phyloP scores from a whole-genome alignment of 2,329 filamentous ascomycete species.

The Ophioceras dolichostomum region DNA sequence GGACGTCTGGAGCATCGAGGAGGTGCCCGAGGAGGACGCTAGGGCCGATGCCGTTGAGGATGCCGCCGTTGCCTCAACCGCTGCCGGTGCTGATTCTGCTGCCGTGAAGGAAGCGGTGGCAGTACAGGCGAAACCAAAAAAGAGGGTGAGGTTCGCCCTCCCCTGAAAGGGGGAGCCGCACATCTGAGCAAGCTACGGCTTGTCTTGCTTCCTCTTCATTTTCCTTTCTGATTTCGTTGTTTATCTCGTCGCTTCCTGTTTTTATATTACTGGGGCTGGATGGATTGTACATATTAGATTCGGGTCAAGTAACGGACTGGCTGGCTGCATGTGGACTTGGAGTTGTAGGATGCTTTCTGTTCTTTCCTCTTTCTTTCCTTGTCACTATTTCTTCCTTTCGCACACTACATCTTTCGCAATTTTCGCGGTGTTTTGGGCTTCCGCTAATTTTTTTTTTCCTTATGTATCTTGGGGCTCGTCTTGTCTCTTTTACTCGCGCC shows the following conservation, averaged over 20 bases:
- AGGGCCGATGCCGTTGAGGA: too few relatives aligned
- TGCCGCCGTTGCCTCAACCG: too few relatives aligned
- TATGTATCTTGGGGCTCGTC: too few relatives aligned
- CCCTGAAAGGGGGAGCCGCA: slow-evolving; percentile 23
- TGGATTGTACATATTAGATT: too few relatives aligned
- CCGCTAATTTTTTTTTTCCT: too few relatives aligned
- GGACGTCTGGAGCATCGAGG: slow-evolving; percentile 47
- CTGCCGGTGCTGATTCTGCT: too few relatives aligned
- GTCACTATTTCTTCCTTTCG: not conserved
- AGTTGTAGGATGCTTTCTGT: not conserved
- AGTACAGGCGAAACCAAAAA: slow-evolving; percentile 39
- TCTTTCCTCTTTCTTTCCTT: not conserved
- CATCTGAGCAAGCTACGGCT: too few relatives aligned
- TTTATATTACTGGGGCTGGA: not conserved
- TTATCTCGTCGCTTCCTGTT: not conserved
- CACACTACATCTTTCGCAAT: not conserved
- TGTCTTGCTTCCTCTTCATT: not conserved
- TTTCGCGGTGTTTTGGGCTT: too few relatives aligned
- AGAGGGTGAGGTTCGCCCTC: slow-evolving; percentile 44
- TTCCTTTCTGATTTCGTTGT: not conserved
- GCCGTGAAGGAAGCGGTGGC: too few relatives aligned
- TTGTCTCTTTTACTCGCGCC: too few relatives aligned
- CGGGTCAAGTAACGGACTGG: not conserved
- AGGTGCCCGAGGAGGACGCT: slow-evolving; percentile 40
- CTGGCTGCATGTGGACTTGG: too few relatives aligned